Conservation (phyloP, 495 filamentous ascomycete species). For the Penicillium daleae region DNA sequence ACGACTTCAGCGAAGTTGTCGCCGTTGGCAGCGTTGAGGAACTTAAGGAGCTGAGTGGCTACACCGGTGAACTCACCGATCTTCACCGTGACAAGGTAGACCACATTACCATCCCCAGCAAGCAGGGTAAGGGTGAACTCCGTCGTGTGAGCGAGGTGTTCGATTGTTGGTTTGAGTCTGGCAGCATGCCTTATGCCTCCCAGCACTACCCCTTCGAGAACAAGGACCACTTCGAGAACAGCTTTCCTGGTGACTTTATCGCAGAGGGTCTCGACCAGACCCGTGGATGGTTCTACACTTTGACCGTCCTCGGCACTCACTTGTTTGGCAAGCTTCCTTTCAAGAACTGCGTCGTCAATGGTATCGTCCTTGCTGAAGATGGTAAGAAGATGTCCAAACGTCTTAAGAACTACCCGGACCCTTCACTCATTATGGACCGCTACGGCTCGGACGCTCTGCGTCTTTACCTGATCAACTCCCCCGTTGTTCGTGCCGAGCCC, state of each 20-base stretch:
- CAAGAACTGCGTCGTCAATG: constrained; percentile 96
- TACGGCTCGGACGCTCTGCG: constrained; percentile 95
- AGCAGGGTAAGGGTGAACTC: constrained; percentile 83
- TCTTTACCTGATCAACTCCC: constrained; percentile 96
- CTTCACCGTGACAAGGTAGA: constrained; percentile 95
- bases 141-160: constrained; percentile 89
- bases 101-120: constrained; percentile 92
- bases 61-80: constrained; percentile 82
- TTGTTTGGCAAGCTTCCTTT: constrained; percentile 89
- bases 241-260: constrained; percentile 96
- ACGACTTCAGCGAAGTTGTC: constrained; percentile 83
- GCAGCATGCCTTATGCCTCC: constrained; percentile 95
- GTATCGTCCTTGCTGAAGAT: constrained; percentile 92
- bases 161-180: constrained; percentile 96
- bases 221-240: constrained; percentile 75
- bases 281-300: constrained; percentile 96
- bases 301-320: constrained; percentile 87
- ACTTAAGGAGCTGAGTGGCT: constrained; percentile 85
- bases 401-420: constrained; percentile 96
- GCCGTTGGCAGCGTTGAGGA: constrained; percentile 87
- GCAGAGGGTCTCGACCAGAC: constrained; percentile 95
- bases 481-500: constrained; percentile 91
- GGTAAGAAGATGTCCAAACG: constrained; percentile 99
- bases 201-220: constrained; percentile 96
- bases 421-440: constrained; percentile 76